A percentile compares a stretch with the other conserved stretches of the same genome.
phyloP scores from a whole-genome alignment of 2,329 filamentous ascomycete species.

The Cladorrhinum sp. region DNA sequence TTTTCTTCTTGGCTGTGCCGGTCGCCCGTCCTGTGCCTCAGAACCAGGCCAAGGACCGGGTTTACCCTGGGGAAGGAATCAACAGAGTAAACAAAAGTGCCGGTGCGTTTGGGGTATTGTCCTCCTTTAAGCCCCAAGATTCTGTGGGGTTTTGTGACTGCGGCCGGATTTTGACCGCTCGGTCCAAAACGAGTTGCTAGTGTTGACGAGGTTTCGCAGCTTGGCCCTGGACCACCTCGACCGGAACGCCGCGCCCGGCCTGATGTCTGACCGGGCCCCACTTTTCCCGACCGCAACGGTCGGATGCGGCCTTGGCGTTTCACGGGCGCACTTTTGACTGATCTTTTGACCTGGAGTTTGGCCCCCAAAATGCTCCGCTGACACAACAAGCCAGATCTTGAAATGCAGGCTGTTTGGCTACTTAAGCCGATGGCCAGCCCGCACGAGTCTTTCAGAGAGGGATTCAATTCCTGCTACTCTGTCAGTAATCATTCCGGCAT shows the following conservation, averaged over 20 bases:
- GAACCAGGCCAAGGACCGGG: background rate
- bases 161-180: conserved; percentile 8
- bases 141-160: background rate
- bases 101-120: background rate
- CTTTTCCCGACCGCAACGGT: conserved; percentile 8
- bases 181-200: background rate
- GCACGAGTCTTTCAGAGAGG: background rate
- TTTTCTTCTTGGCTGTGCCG: background rate
- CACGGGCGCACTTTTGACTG: background rate
- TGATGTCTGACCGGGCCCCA: conserved; percentile 4
- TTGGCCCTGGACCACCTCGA: conserved; percentile 1
- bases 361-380: background rate
- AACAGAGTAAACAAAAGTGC: background rate
- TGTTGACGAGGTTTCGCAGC: conserved; percentile 15
- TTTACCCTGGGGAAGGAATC: background rate
- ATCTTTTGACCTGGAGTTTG: too few species aligned
- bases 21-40: background rate
- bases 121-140: too few species aligned
- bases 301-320: conserved; percentile 11
- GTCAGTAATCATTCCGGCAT: too few species aligned
- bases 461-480: background rate
- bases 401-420: background rate
- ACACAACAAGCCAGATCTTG: background rate
- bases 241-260: background rate
- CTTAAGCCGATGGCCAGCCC: background rate